Evolutionary conservation across 805 yeast species (phyloP), one percentile per base, ranked within the genome.

Genomic region (Ogataea pignaliae): DNA sequence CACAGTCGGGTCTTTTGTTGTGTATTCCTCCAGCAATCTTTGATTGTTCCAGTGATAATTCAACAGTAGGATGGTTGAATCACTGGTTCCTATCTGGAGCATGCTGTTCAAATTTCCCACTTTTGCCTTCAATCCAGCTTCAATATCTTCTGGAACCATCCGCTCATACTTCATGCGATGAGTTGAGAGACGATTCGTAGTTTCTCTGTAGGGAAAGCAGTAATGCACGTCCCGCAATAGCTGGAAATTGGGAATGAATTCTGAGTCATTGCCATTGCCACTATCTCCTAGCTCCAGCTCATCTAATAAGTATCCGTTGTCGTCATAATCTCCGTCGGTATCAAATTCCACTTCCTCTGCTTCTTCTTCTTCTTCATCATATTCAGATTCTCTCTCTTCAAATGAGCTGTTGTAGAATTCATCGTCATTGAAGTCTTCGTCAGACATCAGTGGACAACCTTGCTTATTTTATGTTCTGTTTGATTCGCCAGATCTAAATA

Each of bases 21-120:
- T 70, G 40, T 55, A 80, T 30, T 66, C 70, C 42, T 83, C 88
- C 47, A 81, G 57, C 40, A 82, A 56, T 42, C 69, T 66, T 44
- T 80, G 83, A 32, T 73, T 73, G 52, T 80, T 81, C 87, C 87
- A 83, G 16, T 70, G 68, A 59, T 66, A 79, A 37, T 66, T 59
- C 31, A 75, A 69, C 39, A 80, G 59, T 34, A 83, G 53, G 3
- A 73, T 59, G 10, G 73, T 57, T 14, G 79, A 67, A 16, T 68
- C 68, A 29, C 68, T 71, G 10, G 45, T 44, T 3, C 70, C 61
- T 1, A 75, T 42, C 29, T 69, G 69, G 3, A 76, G 52, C 10
- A 75, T 55, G 0, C 51, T 46, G 17, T 68, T 55, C 5, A 75
- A 53, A n/a, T 65, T 60, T 4, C 52, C 49, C 0, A 72, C 63